phyloP scores from a whole-genome alignment of 331 rosid species.

The Rhamnella rubrinervis region DNA sequence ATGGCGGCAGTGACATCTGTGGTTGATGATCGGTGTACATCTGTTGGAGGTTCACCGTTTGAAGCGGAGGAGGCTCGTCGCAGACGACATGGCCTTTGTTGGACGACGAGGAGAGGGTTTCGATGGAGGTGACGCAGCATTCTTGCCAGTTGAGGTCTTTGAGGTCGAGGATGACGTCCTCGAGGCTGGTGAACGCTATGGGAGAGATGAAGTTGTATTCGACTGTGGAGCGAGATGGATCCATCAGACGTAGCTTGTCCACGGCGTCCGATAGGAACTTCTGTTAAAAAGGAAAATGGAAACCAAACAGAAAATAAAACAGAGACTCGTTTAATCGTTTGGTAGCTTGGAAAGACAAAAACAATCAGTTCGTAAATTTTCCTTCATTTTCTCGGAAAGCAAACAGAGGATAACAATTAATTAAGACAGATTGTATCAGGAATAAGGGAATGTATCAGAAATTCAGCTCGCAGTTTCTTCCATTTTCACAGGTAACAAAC shows the following conservation, averaged over 20 bases:
- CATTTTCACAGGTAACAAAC: too few relatives aligned
- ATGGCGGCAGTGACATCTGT: neutral
- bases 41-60: neutral
- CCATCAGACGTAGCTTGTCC: conserved; percentile 43
- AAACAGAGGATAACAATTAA: neutral
- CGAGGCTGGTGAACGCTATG: conserved; percentile 30
- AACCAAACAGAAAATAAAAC: neutral
- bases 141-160: conserved; percentile 67
- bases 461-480: too few relatives aligned
- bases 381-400: too few relatives aligned
- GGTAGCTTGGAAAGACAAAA: conserved; percentile 15
- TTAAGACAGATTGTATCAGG: too few relatives aligned
- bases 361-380: neutral
- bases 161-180: conserved; percentile 59
- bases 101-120: conserved; percentile 35
- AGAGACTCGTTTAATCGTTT: neutral
- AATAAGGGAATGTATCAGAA: too few relatives aligned
- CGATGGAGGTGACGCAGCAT: conserved; percentile 68
- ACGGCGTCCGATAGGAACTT: conserved; percentile 47
- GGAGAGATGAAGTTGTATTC: conserved; percentile 40
- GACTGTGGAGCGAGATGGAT: conserved; percentile 69
- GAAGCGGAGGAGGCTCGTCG: neutral
- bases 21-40: neutral
- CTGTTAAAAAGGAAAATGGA: conserved; percentile 33
- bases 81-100: conserved; percentile 14